Evolutionary conservation across 1,139 yeast species (phyloP).

Genomic region (Kodamaea derodonti): DNA sequence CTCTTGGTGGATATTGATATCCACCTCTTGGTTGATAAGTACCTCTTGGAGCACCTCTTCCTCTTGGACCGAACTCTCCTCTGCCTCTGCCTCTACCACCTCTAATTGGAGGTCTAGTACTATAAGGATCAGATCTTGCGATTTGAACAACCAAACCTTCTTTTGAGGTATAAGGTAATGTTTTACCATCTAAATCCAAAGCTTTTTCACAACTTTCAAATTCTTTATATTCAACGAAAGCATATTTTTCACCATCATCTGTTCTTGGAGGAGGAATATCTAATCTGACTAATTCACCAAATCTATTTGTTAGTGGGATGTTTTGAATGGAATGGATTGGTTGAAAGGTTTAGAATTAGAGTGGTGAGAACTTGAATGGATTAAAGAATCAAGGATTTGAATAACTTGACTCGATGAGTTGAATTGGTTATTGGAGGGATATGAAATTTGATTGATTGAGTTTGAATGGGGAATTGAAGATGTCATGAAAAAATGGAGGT

Average conservation of each 20-base stretch:
- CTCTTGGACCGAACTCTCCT: slow-evolving; percentile 15
- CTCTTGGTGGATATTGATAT: slow-evolving; percentile 12
- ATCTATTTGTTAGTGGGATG: slow-evolving; percentile 32
- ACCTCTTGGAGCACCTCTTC: slow-evolving; percentile 7
- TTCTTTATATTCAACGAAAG: slow-evolving; percentile 67
- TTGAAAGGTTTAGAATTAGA: slow-evolving; percentile 1
- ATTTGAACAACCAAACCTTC: slow-evolving; percentile 51
- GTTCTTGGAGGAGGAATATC: slow-evolving; percentile 70
- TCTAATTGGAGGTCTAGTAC: slow-evolving; percentile 26
- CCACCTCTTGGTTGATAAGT: slow-evolving; percentile 9
- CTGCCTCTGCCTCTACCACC: slow-evolving; percentile 26
- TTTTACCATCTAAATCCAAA: slow-evolving; percentile 47
- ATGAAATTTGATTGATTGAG: too few relatives aligned
- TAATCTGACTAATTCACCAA: slow-evolving; percentile 61
- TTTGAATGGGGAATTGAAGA: too few relatives aligned
- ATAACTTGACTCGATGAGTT: too few relatives aligned
- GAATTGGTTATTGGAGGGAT: too few relatives aligned
- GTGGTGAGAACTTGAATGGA: too few relatives aligned
- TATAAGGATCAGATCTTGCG: slow-evolving; percentile 55
- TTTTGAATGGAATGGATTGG: slow-evolving; percentile 4
- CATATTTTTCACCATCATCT: slow-evolving; percentile 61
- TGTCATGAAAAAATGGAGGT: too few relatives aligned
- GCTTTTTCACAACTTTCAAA: slow-evolving; percentile 62
- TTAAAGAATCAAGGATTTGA: too few relatives aligned
- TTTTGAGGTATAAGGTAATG: slow-evolving; percentile 33